Evolutionary conservation across 805 yeast species (phyloP).

Genomic region (Lipomyces sp.): DNA sequence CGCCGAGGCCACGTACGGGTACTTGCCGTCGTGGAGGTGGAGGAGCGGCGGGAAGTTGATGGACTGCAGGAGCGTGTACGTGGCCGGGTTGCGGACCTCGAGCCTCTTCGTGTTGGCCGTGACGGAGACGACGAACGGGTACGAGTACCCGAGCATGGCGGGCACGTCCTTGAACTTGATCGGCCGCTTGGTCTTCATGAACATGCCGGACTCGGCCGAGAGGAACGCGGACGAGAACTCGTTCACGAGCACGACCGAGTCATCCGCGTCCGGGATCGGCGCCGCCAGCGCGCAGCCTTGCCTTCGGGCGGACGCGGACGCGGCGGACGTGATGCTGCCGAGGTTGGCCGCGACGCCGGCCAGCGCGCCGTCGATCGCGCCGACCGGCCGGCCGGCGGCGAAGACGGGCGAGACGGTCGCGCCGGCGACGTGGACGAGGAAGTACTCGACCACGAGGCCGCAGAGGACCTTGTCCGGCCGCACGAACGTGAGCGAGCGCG

Average conservation of each 20-base stretch:
- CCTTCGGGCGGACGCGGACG: constrained; percentile 23
- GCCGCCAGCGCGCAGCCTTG: constrained; percentile 23
- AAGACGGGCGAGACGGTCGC: constrained; percentile 18
- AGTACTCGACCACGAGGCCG: constrained; percentile 24
- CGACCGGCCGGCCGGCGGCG: constrained; percentile 25
- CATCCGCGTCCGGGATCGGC: constrained; percentile 14
- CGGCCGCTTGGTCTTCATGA: constrained; percentile 15
- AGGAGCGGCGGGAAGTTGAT: constrained; percentile 33
- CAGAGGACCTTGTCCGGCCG: constrained; percentile 18
- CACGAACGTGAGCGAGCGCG: constrained; percentile 23
- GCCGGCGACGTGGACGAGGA: constrained; percentile 19
- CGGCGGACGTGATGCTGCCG: constrained; percentile 12
- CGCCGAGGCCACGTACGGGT: constrained; percentile 37
- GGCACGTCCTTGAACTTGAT: constrained; percentile 31
- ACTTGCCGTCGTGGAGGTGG: constrained; percentile 31
- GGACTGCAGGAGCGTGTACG: constrained; percentile 41
- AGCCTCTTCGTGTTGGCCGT: constrained; percentile 33
- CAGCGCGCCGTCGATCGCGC: constrained; percentile 32
- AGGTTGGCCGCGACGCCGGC: constrained; percentile 23
- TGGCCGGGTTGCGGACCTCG: constrained; percentile 42
- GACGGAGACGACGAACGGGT: constrained; percentile 43
- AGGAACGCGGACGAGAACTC: constrained; percentile 22
- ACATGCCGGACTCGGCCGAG: constrained; percentile 9
- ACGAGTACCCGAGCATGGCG: constrained; percentile 37
- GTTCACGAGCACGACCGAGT: constrained; percentile 20